These are phyloP conservation scores for Blastobotrys parvus DNA, from an alignment of 805 yeast genomes.

Conservation along the genomic window DNA sequence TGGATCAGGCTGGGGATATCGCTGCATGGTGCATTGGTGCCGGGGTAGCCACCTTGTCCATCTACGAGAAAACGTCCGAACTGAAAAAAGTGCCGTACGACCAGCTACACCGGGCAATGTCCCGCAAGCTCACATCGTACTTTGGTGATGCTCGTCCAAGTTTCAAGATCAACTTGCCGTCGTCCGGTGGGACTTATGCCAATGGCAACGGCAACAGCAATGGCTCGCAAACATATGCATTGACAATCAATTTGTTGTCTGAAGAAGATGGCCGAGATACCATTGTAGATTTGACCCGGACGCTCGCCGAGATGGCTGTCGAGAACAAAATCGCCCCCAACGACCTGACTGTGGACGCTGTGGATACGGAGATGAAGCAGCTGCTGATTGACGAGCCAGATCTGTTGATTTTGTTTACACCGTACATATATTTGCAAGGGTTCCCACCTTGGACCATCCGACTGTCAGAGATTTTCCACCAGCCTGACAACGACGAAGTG, in stretches of 20 bases:
- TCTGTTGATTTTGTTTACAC: constrained; percentile 72
- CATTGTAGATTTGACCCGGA: constrained; percentile 77
- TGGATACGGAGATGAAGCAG: constrained; percentile 48
- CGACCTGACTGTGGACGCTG: constrained; percentile 66
- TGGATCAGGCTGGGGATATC: constrained; percentile 68
- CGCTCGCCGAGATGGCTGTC: constrained; percentile 68
- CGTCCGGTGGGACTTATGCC: constrained; percentile 24
- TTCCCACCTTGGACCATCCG: constrained; percentile 98
- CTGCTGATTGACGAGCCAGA: constrained; percentile 93
- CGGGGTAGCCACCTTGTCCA: constrained; percentile 63
- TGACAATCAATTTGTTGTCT: constrained; percentile 61
- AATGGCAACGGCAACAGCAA: constrained; percentile 18
- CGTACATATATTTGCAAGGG: constrained; percentile 82
- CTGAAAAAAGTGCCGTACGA: constrained; percentile 35
- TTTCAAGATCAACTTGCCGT: constrained; percentile 59
- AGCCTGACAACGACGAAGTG: constrained; percentile 72
- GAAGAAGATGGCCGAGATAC: constrained; percentile 83
- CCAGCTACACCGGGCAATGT: constrained; percentile 45
- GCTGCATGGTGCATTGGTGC: constrained; percentile 84
- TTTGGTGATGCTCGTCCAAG: constrained; percentile 68
- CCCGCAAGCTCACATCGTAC: constrained; percentile 54
- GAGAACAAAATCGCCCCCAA: constrained; percentile 49
- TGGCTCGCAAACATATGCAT: no score
- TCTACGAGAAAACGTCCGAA: constrained; percentile 75
- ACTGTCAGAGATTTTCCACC: constrained; percentile 84